Conservation (phyloP, 1,139 yeast species). For the Lizanozyma gosingica region DNA sequence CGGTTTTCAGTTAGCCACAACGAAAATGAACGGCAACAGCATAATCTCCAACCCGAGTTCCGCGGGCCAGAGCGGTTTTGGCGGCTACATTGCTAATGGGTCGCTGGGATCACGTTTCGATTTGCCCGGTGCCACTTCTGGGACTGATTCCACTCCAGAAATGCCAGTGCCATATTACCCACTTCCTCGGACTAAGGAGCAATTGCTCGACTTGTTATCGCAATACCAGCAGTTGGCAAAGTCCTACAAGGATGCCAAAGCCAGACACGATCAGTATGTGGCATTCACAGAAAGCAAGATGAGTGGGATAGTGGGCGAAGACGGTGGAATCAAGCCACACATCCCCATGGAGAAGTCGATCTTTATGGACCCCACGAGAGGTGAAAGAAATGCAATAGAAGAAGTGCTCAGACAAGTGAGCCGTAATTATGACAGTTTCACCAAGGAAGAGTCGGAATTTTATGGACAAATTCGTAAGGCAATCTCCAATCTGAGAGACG, state of each 20-base stretch:
- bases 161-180: neutral
- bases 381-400: constrained; percentile 22
- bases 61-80: no score
- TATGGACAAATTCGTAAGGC: constrained; percentile 11
- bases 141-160: neutral
- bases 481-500: neutral
- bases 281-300: neutral
- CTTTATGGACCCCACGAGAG: constrained; percentile 3
- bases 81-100: no score
- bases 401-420: constrained; percentile 22
- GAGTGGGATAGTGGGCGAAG: neutral
- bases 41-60: no score
- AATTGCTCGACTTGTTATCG: neutral
- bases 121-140: no score
- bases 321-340: neutral
- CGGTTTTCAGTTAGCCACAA: no score
- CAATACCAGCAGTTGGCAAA: neutral
- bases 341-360: neutral
- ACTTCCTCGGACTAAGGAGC: neutral
- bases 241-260: constrained; percentile 1
- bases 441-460: constrained; percentile 8
- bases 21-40: no score
- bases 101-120: neutral
- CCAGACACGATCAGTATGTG: constrained; percentile 4
- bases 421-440: constrained; percentile 18